A percentile compares a stretch with the other conserved stretches of the same genome.
Conservation (phyloP, 1,284 basidiomycete genomes). For the Malassezia sp. region DNA sequence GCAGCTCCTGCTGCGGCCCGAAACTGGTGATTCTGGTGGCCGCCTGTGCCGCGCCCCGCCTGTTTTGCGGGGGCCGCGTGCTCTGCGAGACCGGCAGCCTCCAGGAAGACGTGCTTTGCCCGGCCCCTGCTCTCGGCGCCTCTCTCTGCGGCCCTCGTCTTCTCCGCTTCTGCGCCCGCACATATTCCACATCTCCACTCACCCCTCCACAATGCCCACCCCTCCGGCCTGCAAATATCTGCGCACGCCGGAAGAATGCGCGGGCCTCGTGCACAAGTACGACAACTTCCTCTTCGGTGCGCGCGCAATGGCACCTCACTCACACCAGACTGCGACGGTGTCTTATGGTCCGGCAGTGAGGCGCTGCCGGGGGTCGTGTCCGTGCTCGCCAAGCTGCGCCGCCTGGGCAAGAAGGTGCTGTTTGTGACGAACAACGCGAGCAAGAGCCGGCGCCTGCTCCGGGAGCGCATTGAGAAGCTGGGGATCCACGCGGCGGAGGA, state of each 20-base stretch:
- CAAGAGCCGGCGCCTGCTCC: conserved; percentile 75
- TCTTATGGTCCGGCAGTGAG: conserved; percentile 64
- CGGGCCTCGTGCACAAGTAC: conserved; percentile 27
- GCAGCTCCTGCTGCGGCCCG: too few relatives aligned
- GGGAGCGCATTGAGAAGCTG: conserved; percentile 77
- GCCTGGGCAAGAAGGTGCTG: conserved; percentile 67
- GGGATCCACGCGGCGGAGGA: conserved; percentile 72
- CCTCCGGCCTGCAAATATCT: conserved; percentile 22
- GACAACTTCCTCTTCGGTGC: conserved; percentile 40
- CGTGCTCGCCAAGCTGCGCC: conserved; percentile 47
- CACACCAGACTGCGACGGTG: conserved; percentile 74
- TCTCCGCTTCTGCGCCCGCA: too few relatives aligned
- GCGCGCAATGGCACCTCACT: background rate
- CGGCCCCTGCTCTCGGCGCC: too few relatives aligned
- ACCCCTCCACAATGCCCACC: too few relatives aligned
- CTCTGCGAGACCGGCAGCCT: too few relatives aligned
- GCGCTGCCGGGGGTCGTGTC: conserved; percentile 40
- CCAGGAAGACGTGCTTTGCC: too few relatives aligned
- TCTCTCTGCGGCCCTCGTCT: too few relatives aligned
- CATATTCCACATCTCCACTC: too few relatives aligned
- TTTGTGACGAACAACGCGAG: conserved; percentile 99
- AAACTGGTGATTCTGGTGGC: too few relatives aligned
- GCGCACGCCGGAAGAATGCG: conserved; percentile 19
- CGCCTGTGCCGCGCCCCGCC: too few relatives aligned
- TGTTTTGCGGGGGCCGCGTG: too few relatives aligned